These are phyloP conservation scores for Linum usitatissimum DNA, from an alignment of 345 rosid species.

Conservation along the genomic window DNA sequence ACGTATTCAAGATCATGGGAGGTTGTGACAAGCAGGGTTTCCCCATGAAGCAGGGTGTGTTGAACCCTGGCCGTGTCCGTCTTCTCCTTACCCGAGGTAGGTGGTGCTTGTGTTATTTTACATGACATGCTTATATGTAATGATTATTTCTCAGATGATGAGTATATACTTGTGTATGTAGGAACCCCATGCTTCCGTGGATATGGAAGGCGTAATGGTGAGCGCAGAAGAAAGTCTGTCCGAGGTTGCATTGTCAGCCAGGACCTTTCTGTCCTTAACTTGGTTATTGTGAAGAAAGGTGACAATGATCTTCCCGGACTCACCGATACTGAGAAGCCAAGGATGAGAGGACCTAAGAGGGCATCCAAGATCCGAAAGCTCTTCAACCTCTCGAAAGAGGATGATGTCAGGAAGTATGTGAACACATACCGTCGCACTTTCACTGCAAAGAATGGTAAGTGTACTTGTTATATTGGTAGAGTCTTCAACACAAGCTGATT, in stretches of 20 bases:
- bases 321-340: not conserved
- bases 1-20: not conserved
- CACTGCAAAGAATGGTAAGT: not conserved
- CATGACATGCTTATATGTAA: no score
- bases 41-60: not conserved
- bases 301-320: not conserved
- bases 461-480: not conserved
- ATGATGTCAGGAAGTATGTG: not conserved
- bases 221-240: not conserved
- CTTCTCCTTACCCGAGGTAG: not conserved
- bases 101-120: not conserved
- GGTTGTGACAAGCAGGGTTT: not conserved
- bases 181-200: not conserved
- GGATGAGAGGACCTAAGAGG: not conserved
- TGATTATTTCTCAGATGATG: not conserved
- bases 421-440: not conserved
- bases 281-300: not conserved
- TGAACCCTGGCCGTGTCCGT: not conserved
- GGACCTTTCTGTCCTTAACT: not conserved
- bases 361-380: not conserved
- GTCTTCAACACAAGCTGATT: not conserved
- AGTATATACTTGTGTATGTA: not conserved
- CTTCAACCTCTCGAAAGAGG: not conserved
- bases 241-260: not conserved
- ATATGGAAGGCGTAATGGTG: not conserved